Evolutionary conservation across 2,329 filamentous ascomycete species (phyloP), one percentile per base, ranked within the genome.

Genomic region (Chalara sp.): DNA sequence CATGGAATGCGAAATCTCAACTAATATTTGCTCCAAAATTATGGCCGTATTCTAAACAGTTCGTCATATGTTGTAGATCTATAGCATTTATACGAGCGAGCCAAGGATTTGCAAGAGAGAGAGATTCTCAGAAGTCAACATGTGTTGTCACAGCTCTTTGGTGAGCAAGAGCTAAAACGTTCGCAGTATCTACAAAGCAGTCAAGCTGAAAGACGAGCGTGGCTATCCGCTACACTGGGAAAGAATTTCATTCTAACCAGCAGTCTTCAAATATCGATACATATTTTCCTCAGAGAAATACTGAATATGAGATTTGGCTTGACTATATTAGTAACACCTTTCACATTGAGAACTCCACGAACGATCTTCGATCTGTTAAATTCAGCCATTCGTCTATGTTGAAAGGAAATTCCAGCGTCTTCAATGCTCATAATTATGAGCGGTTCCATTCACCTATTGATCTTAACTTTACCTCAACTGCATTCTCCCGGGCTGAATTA

Each of bases 121-220:
- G n/a, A 47, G 7, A 45, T 48, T 32, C 31, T 13, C 4, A 44
- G 37, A 5, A 53, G 40, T 7, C 59, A 61, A 44, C 21, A 55
- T 6, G 21, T 57, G n/a, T 70, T 80, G 48, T 69, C 73, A 5
- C 70, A 75, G 51, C 71, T 81, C 40, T 79, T 72, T 50, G 75
- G 72, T 28, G 70, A 74, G 43, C 78, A 80, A 59, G 76, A 80
- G 60, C 72, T 72, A 45, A 62, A 72, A 43, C 68, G 78, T 33
- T n/a, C 40, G 5, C 29, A 40, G 8, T 28, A 28, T 7, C 7
- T 28, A 8, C 2, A 43, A 12, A 43, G 13, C 13, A 43, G 7
- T 13, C 8, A 43, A 8, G 10, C n/a, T 21, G 6, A 8, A 7
- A 8, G 13, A 12, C 7, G n/a, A 11, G 13, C 40, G n/a, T 12